Conservation (phyloP, 192 early-diverging fungal genomes). For the Glomus cerebriforme region DNA sequence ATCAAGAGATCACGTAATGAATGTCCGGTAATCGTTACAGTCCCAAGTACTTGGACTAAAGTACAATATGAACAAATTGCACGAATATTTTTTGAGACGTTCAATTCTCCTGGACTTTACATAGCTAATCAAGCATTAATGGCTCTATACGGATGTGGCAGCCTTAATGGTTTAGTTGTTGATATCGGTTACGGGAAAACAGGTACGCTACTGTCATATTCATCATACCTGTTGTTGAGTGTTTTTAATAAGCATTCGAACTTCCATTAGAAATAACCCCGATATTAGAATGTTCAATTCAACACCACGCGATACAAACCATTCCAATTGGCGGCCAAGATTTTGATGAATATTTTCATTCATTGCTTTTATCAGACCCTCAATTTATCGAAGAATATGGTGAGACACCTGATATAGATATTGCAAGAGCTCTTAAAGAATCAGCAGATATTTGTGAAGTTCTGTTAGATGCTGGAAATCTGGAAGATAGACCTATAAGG, state of each 20-base stretch:
- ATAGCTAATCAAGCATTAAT: slow-evolving; percentile 84
- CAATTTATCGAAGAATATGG: slow-evolving; percentile 52
- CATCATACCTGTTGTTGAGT: background rate
- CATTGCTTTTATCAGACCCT: slow-evolving; percentile 58
- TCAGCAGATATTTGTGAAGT: slow-evolving; percentile 46
- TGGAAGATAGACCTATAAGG: slow-evolving; percentile 32
- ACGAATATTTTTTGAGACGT: slow-evolving; percentile 90
- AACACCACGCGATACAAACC: slow-evolving; percentile 58
- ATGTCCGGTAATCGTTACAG: slow-evolving; percentile 71
- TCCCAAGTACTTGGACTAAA: slow-evolving; percentile 85
- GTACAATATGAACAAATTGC: slow-evolving; percentile 75
- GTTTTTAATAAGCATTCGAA: background rate
- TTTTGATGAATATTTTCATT: slow-evolving; percentile 65
- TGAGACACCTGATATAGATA: slow-evolving; percentile 48
- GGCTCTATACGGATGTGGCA: slow-evolving; percentile 76
- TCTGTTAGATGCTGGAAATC: slow-evolving; percentile 40
- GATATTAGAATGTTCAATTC: slow-evolving; percentile 75
- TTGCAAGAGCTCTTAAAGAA: slow-evolving; percentile 64
- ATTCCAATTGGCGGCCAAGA: slow-evolving; percentile 71
- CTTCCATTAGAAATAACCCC: slow-evolving; percentile 65
- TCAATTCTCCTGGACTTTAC: slow-evolving; percentile 83
- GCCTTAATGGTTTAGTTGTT: slow-evolving; percentile 80
- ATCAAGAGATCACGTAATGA: slow-evolving; percentile 78
- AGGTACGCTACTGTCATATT: slow-evolving; percentile 43
- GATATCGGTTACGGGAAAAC: slow-evolving; percentile 90